A percentile compares a stretch with the other conserved stretches of the same genome.
Conservation (phyloP, 2,329 filamentous ascomycete genomes). For the Fusarium sp. region DNA sequence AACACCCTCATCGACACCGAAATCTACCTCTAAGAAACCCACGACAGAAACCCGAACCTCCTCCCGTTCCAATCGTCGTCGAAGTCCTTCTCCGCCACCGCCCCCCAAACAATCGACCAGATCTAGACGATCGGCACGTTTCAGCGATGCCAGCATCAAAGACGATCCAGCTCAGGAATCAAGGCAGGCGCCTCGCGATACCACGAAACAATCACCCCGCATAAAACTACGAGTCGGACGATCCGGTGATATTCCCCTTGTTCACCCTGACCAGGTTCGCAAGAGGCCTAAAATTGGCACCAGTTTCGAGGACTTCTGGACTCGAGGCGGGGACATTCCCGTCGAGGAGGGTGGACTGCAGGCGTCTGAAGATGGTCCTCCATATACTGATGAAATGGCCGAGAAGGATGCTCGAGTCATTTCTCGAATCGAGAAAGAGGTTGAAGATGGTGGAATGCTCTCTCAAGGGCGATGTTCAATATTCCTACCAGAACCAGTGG, state of each 20-base stretch:
- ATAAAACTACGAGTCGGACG: constrained; percentile 61
- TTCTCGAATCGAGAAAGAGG: constrained; percentile 75
- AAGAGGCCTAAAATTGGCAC: constrained; percentile 64
- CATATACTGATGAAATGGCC: constrained; percentile 71
- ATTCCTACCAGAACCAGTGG: constrained; percentile 76
- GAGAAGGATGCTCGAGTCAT: constrained; percentile 76
- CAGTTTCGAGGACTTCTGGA: constrained; percentile 69
- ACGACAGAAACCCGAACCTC: constrained; percentile 46
- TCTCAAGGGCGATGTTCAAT: constrained; percentile 76
- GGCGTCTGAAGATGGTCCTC: constrained; percentile 64
- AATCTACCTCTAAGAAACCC: constrained; percentile 47
- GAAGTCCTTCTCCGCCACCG: constrained; percentile 56
- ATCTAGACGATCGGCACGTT: constrained; percentile 57
- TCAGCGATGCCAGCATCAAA: constrained; percentile 46
- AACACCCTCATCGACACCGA: constrained; percentile 45
- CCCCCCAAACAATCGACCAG: constrained; percentile 56
- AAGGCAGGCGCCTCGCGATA: constrained; percentile 30
- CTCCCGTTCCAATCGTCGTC: constrained; percentile 52
- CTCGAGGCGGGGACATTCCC: constrained; percentile 60
- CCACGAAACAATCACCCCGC: constrained; percentile 53
- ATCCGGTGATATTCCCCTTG: constrained; percentile 61
- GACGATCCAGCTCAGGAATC: constrained; percentile 25
- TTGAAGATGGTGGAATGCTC: constrained; percentile 78
- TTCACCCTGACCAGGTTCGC: constrained; percentile 68
- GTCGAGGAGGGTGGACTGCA: constrained; percentile 69